These are phyloP conservation scores for Colletotrichum coccodes DNA, from an alignment of 2,329 filamentous ascomycete species.

Conservation along the genomic window DNA sequence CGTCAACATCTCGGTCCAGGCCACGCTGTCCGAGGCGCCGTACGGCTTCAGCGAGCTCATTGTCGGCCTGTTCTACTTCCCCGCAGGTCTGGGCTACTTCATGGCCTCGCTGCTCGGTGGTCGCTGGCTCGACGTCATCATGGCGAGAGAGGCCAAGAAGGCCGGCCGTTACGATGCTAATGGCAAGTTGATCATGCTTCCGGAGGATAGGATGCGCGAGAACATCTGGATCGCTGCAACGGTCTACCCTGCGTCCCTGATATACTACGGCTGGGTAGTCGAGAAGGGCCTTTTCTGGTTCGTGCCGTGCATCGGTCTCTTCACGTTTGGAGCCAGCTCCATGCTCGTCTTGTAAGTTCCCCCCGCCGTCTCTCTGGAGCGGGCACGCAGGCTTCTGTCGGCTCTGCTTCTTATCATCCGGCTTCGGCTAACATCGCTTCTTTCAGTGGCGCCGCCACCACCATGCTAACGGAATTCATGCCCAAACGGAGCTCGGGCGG, in stretches of 20 bases:
- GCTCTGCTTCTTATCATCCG: background rate
- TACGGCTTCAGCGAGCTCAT: slow-evolving; percentile 77
- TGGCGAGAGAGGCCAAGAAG: slow-evolving; percentile 78
- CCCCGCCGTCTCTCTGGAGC: background rate
- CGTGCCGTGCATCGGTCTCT: slow-evolving; percentile 71
- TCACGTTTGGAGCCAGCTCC: slow-evolving; percentile 79
- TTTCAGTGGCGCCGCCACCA: slow-evolving; percentile 70
- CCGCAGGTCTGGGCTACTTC: slow-evolving; percentile 79
- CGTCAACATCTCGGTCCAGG: slow-evolving; percentile 80
- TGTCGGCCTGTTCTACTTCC: slow-evolving; percentile 82
- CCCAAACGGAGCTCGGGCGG: slow-evolving; percentile 76
- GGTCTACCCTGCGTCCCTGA: slow-evolving; percentile 75
- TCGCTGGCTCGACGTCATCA: slow-evolving; percentile 83
- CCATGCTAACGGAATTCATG: slow-evolving; percentile 89
- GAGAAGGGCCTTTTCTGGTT: slow-evolving; percentile 73
- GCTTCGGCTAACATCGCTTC: slow-evolving; percentile 23
- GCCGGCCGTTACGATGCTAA: slow-evolving; percentile 75
- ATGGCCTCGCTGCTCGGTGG: slow-evolving; percentile 76
- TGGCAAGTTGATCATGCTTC: slow-evolving; percentile 74
- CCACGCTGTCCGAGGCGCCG: slow-evolving; percentile 72
- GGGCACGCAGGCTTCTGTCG: background rate
- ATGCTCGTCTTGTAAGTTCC: slow-evolving; percentile 77
- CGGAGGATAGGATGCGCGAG: slow-evolving; percentile 85
- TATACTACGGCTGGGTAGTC: slow-evolving; percentile 83
- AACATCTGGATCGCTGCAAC: slow-evolving; percentile 82